Evolutionary conservation across 257 asterid genomes (phyloP).

Genomic region (Handroanthus guayacan): DNA sequence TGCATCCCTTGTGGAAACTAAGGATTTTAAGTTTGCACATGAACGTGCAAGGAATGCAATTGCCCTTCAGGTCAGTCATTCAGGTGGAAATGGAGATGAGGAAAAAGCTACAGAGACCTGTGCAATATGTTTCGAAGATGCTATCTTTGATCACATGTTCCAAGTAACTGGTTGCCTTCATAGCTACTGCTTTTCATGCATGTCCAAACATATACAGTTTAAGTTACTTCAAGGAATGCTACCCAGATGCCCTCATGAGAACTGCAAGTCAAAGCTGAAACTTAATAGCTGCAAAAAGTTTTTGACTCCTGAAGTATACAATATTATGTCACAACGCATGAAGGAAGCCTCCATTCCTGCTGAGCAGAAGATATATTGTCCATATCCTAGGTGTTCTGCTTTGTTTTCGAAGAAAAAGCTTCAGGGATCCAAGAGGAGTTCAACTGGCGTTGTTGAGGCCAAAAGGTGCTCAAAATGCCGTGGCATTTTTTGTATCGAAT

Average conservation of each 20-base stretch:
- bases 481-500: conserved; percentile 56
- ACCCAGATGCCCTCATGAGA: conserved; percentile 62
- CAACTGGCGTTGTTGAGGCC: not conserved
- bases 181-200: conserved; percentile 58
- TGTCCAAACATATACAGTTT: conserved; percentile 57
- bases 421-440: conserved; percentile 8
- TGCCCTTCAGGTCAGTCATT: conserved; percentile 37
- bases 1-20: conserved; percentile 40
- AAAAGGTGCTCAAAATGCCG: conserved; percentile 58
- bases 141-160: conserved; percentile 47
- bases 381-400: conserved; percentile 60
- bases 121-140: conserved; percentile 61
- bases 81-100: conserved; percentile 30
- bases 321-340: conserved; percentile 50
- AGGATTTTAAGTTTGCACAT: conserved; percentile 48
- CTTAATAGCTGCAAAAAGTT: conserved; percentile 51
- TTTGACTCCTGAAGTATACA: conserved; percentile 53
- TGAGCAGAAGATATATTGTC: conserved; percentile 58
- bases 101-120: conserved; percentile 47
- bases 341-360: conserved; percentile 67
- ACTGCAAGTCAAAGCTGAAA: conserved; percentile 51
- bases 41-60: conserved; percentile 51
- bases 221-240: conserved; percentile 57
- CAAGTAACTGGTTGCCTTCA: conserved; percentile 52
- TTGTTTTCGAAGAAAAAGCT: conserved; percentile 53